Evolutionary conservation across 768 basidiomycete species (phyloP), one percentile per base, ranked within the genome.

Genomic region (Boletus coccyginus): DNA sequence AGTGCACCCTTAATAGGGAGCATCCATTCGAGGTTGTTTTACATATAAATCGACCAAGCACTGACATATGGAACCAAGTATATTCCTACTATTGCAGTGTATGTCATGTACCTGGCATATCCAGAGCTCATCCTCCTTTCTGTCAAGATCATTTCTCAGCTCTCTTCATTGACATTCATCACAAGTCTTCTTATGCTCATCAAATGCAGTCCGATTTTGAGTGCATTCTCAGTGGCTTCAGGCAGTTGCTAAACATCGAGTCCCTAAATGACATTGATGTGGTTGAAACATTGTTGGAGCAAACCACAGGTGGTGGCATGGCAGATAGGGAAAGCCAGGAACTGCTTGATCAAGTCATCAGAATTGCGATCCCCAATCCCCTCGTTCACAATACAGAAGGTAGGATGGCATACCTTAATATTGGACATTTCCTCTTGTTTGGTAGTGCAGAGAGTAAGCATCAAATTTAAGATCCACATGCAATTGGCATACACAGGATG

Each of bases 351-450:
- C 87, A 93, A 59, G 84, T 87, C 0, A 90, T 88, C 52, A 75
- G 91, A 36, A 73, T 89, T 2, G 84, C 89, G 0, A 85, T 91
- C 7, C 81, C 98, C 46, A 87, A 95, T 58, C 75, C 98, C 12
- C 78, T 98, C 50, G 82, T 92, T 40, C 83, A 83, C 55, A 90
- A 88, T 56, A 94, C 94, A 0, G 74, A 80, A n/a, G 68, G 73
- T 0, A 79, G 76, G 42, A 73, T 80, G 10, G 72, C 83, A 0
- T 91, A 84, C 61, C 94, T 94, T 7, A 97, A 94, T 62, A 66
- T 96, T 19, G 89, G 90, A 0, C 94, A 97, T 90, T 71, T 90
- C 73, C 74, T 98, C 12, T 79, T 97, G 24, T 91, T 95, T 63
- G 89, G 90, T 24, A 75, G 79, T 5, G 70, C 78, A 2, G 77